Evolutionary conservation across 176 grass and related monocot genomes (phyloP), one percentile per base, ranked within the genome.

Genomic region (Alopecurus myosuroides): DNA sequence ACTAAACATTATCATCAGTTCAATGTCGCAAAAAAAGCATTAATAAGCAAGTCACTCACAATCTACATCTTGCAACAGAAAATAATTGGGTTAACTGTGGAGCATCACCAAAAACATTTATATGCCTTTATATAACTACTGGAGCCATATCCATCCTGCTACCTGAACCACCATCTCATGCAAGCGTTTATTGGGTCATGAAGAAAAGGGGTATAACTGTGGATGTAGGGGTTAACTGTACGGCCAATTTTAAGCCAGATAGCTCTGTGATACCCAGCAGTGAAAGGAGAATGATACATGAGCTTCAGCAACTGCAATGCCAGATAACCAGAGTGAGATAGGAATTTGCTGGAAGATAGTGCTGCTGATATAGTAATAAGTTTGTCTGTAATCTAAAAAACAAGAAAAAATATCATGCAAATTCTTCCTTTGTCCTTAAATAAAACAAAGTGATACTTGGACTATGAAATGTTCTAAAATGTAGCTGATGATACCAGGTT

Each of bases 91-190:
- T 80, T 78, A 80, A 58, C 44, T 76, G 31, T 85, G 13, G 78
- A 86, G 82, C 64, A 5, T 74, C 46, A 69, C 67, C 58, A 67
- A 76, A 83, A 60, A 77, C 70, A 84, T 44, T 20, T 22, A 63
- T 71, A 44, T 69, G 25, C 63, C 69, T 87, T 87, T 81, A 52
- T 69, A 81, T 87, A 69, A 84, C 73, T 51, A 26, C 31, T n/a
- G 5, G 26, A 37, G 50, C 42, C 57, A 53, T 41, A 45, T 86
- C 58, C 69, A 83, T 85, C 55, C 89, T 94, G 96, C 42, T 94
- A 99, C 42, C 97, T 89, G 51, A 99, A 99, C 97, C 97, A 99
- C 97, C 93, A 96, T 91, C 97, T 96, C 86, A 94, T 92, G 51
- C 93, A 90, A 6, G 91, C 81, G 45, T 91, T 92, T 85, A 99